Evolutionary conservation across 2,329 filamentous ascomycete species (phyloP), one percentile per base, ranked within the genome.

Genomic region (Calonectria leucothoes): DNA sequence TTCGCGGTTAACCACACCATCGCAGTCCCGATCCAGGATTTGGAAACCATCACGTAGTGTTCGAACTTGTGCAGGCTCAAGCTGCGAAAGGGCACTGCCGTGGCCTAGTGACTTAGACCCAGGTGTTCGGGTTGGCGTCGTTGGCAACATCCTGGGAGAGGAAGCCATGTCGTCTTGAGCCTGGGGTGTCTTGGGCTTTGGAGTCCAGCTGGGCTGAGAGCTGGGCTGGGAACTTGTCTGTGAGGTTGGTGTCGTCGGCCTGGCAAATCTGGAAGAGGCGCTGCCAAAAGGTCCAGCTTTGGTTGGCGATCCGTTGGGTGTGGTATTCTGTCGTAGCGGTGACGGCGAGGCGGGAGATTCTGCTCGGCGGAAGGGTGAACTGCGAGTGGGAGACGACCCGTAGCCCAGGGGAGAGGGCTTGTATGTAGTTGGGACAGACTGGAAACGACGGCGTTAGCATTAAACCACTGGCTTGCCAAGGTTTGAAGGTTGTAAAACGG

Each of bases 41-140:
- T 97, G 95, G 84, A 98, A 99, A 0, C 94, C 95, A 82, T 98
- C 96, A 74, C 97, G 92, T 85, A 99, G 91, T 79, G 95, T 94
- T 80, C 96, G 92, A 42, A 98, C 92, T 79, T 98, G 95, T 4
- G 94, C 89, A 3, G 95, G 92, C 45, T 96, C 94, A 51, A 98
- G 86, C 80, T 94, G 93, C 3, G 93, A 92, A 55, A 95, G 87
- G 17, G 92, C 88, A 78, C 89, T 91, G 39, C 88, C 87, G 68
- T 86, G 84, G 5, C 83, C 83, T 49, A 87, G 80, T 7, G 85
- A 80, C 48, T 85, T 84, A 31, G 84, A 75, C 25, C 82, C 78
- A 12, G 82, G 74, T 17, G 81, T 79, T 31, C 82, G 81, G n/a
- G 80, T 69, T 69, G n/a, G 82, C 77, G 39, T 77, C 80, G 86